Base-by-base conservation (phyloP, 2,329 filamentous ascomycete genomes). In the Xylariaceae sp. region DNA sequence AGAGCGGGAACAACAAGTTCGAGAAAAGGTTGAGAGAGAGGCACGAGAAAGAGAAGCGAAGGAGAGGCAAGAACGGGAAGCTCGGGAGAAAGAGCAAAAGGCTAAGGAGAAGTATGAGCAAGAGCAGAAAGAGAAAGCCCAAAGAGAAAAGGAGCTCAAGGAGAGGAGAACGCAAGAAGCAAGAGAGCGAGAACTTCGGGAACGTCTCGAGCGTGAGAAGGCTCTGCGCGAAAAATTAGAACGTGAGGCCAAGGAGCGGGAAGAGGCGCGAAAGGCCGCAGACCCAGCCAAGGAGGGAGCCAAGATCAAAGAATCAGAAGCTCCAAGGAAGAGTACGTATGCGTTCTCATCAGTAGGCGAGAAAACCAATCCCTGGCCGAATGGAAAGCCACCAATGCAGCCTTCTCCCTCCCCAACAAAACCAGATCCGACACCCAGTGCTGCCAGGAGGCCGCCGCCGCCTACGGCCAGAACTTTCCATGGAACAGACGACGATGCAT, bases 301-400 rank as follows among this genome's bases (percentile, higher is more conserved):
- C 49, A 58, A 61, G 47, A 55, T 59, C 59, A 55, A 50, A 50
- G 44, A 55, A 48, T 60, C 59, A 40, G 60, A 63, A 45, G 63
- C 61, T 6, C 62, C 56, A 36, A 70, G 75, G 50, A 71, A 72
- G 49, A 74, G 71, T 54, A 72, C 74, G n/a, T 84, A 85, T 57
- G 80, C 81, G 46, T 84, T 71, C 65, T 80, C 77, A 44, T 76
- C 80, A 23, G 77, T 83, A 19, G 84, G 84, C 40, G 84, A 88
- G 65, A 82, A 76, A 66, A 83, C 76, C 40, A 85, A 81, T 64
- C 82, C 82, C 55, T 88, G 85, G 77, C 83, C 83, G 5, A 80
- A 76, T 57, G 81, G 76, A 55, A 76, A 73, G 52, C 81, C 74
- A 44, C 72, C 69, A 14, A 57, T 64, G 33, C 62, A 65, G 27